These are phyloP conservation scores for Coelastrella sp. DNA, from an alignment of 139 green algal genomes.

Conservation along the genomic window DNA sequence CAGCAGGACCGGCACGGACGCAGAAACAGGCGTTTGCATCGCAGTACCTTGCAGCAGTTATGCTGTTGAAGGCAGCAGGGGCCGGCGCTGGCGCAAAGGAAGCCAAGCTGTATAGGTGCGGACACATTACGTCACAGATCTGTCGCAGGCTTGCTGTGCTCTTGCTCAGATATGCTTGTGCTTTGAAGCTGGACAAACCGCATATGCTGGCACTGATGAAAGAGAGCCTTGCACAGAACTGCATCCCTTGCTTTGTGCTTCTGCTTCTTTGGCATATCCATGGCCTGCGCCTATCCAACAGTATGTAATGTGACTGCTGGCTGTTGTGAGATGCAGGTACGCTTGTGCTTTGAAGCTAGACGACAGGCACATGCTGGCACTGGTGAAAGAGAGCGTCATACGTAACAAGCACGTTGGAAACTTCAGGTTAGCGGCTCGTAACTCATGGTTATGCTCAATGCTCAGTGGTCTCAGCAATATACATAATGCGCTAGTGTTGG, in stretches of 20 bases:
- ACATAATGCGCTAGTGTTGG: too few relatives aligned
- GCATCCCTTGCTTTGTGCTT: too few relatives aligned
- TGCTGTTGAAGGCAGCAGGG: conserved; percentile 48
- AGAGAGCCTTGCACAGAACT: conserved; percentile 60
- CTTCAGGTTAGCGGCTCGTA: conserved; percentile 46
- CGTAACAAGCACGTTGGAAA: conserved; percentile 61
- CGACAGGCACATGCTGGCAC: conserved; percentile 51
- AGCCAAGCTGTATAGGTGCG: conserved; percentile 60
- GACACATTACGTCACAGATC: not conserved
- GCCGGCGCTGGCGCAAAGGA: conserved; percentile 21
- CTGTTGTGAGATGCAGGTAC: not conserved
- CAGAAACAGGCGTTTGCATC: conserved; percentile 40
- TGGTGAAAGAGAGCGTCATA: conserved; percentile 58
- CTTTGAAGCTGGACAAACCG: conserved; percentile 54
- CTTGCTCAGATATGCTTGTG: not conserved
- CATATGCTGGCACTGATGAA: conserved; percentile 58
- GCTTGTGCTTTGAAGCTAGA: conserved; percentile 54
- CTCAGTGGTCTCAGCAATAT: too few relatives aligned
- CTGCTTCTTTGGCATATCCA: not conserved
- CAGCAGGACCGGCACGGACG: not conserved
- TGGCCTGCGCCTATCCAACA: not conserved
- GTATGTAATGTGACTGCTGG: not conserved
- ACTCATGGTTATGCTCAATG: too few relatives aligned
- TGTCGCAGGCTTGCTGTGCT: not conserved
- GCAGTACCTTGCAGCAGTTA: conserved; percentile 50